These are phyloP conservation scores for Cicer arietinum DNA, from an alignment of 306 rosid genomes.

Conservation along the genomic window DNA sequence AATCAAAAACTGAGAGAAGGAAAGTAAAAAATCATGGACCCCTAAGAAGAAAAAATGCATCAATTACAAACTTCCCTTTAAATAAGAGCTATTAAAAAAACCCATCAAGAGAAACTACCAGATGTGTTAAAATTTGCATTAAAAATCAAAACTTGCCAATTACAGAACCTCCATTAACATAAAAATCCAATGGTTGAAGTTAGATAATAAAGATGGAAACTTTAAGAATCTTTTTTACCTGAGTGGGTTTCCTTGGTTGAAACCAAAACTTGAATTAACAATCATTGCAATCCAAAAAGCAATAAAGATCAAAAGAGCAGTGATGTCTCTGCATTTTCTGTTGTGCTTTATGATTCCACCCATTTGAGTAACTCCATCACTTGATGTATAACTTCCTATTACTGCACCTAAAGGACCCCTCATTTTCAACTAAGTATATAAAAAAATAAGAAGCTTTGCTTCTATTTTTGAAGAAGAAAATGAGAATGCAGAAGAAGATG, in stretches of 20 bases:
- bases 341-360: slow-evolving; percentile 84
- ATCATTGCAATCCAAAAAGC: slow-evolving; percentile 97
- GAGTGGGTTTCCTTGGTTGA: slow-evolving; percentile 85
- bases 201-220: slow-evolving; percentile 37
- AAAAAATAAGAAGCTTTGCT: slow-evolving; percentile 31
- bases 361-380: slow-evolving; percentile 81
- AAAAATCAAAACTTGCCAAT: neutral
- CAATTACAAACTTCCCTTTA: neutral
- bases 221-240: slow-evolving; percentile 51
- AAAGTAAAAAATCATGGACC: slow-evolving; percentile 29
- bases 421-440: slow-evolving; percentile 53
- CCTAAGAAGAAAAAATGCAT: slow-evolving; percentile 28
- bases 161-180: neutral
- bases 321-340: slow-evolving; percentile 86
- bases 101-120: neutral
- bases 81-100: neutral
- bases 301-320: slow-evolving; percentile 70
- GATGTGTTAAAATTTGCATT: neutral
- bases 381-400: slow-evolving; percentile 88
- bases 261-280: slow-evolving; percentile 95
- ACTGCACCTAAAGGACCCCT: slow-evolving; percentile 97
- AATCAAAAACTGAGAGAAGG: slow-evolving; percentile 2
- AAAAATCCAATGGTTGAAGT: neutral
- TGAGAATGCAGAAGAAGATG: neutral
- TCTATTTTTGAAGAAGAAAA: slow-evolving; percentile 34